Base-by-base conservation (phyloP, 148 eudicot species). In the Rheum nobile region DNA sequence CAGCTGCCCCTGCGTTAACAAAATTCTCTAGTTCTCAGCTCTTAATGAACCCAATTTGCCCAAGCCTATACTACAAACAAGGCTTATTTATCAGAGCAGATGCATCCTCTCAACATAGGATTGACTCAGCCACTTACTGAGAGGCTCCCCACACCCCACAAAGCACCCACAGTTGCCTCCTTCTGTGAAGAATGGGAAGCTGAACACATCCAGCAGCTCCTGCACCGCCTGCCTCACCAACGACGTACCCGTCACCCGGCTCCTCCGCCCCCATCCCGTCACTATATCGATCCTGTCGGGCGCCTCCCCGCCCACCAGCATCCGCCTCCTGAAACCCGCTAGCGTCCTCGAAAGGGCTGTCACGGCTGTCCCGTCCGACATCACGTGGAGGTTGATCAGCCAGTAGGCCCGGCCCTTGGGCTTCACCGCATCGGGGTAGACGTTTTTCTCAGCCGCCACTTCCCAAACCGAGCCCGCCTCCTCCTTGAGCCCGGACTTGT, bases 381-480 rank as follows among this genome's bases (percentile, higher is more conserved):
- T 96, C 69, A 96, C 99, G 26, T 96, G 99, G 5, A 96, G 87
- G 78, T 96, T 96, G 70, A 96, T 96, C 17, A 96, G 92, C 99
- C 99, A 96, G 61, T 90, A 92, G 72, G 88, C 88, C 0, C 91
- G 79, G 52, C 94, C 85, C 57, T 89, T 96, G 78, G 82, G 85
- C 55, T 77, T 87, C 0, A 96, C 85, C 0, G 94, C 94, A 57
- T 92, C 99, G 1, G 99, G 99, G 77, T 92, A 96, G 32, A 96
- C 89, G 68, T 96, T 96, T 78, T 88, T 96, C 72, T 85, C 80
- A 2, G 99, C 96, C 4, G 97, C 99, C 72, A 96, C 96, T 77
- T 96, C 97, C 99, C 99, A 96, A 1, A 96, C 90, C 7, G 96
- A 92, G 1, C 99, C 99, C 0, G 99, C 99, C 76, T 92, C 99